phyloP scores from a whole-genome alignment of 2,329 filamentous ascomycete species.

The Ophiostoma ulmi region DNA sequence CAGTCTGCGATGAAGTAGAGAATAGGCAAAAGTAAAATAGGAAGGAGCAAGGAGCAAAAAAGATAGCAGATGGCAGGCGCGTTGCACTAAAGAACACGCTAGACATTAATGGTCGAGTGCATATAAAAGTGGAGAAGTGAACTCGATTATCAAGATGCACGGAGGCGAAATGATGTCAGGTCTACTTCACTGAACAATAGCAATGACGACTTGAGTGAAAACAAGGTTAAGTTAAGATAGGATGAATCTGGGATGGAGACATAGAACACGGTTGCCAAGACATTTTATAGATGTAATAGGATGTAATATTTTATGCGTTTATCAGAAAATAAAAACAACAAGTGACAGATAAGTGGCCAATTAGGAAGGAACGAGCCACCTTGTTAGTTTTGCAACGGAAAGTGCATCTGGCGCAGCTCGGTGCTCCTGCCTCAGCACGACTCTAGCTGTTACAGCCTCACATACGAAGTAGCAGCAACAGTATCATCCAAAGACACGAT shows the following conservation, averaged over 20 bases:
- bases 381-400: constrained; percentile 7
- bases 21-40: not conserved
- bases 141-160: constrained; percentile 5
- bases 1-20: not conserved
- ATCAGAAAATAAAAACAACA: not conserved
- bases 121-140: constrained; percentile 1
- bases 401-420: not conserved
- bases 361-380: constrained; percentile 6
- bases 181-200: not conserved
- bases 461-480: not conserved
- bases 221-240: not conserved
- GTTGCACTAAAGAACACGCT: constrained; percentile 15
- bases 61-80: not conserved
- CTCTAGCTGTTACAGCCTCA: not conserved
- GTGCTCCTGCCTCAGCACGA: not conserved
- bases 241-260: not conserved
- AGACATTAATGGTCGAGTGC: not conserved
- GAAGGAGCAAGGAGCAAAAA: not conserved
- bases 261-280: not conserved
- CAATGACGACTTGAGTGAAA: not conserved
- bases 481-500: not conserved
- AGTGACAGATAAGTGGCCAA: not conserved
- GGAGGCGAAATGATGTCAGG: constrained; percentile 4
- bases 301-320: not conserved
- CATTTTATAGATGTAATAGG: not conserved